These are phyloP conservation scores for Nakazawaea ernobii DNA, from an alignment of 805 yeast genomes.

Conservation along the genomic window DNA sequence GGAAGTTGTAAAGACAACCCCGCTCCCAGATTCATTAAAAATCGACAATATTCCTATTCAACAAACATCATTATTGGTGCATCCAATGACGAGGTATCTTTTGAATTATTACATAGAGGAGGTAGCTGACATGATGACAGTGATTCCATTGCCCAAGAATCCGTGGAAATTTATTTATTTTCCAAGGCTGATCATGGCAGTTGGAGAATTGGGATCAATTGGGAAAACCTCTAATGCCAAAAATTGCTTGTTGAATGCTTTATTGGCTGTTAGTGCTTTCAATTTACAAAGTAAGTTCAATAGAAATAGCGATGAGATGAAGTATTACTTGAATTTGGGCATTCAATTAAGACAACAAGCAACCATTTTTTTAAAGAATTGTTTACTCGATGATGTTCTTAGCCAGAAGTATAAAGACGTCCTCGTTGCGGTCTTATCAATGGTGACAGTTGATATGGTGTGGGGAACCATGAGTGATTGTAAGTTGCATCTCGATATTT, in stretches of 20 bases:
- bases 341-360: slow-evolving; percentile 73
- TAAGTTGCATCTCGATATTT: slow-evolving; percentile 64
- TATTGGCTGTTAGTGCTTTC: slow-evolving; percentile 78
- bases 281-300: slow-evolving; percentile 69
- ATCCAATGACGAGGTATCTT: slow-evolving; percentile 67
- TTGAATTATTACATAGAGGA: slow-evolving; percentile 66
- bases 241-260: slow-evolving; percentile 71
- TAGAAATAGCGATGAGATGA: slow-evolving; percentile 62
- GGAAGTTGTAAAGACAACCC: slow-evolving; percentile 39
- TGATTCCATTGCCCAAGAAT: slow-evolving; percentile 60
- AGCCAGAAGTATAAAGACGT: slow-evolving; percentile 77
- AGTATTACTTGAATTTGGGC: slow-evolving; percentile 66
- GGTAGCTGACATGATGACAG: slow-evolving; percentile 73
- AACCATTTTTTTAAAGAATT: slow-evolving; percentile 54
- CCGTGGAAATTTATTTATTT: slow-evolving; percentile 89
- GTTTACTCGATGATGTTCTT: slow-evolving; percentile 46
- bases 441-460: slow-evolving; percentile 84
- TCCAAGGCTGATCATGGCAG: slow-evolving; percentile 75
- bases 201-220: slow-evolving; percentile 72
- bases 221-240: slow-evolving; percentile 74
- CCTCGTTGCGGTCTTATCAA: slow-evolving; percentile 73
- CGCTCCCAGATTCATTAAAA: slow-evolving; percentile 39
- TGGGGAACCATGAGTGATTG: slow-evolving; percentile 92
- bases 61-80: slow-evolving; percentile 54
- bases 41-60: slow-evolving; percentile 41